Evolutionary conservation across 176 grass and related monocot species (phyloP), one percentile per base, ranked within the genome.

Genomic region (Bolboschoenus planiculmis): DNA sequence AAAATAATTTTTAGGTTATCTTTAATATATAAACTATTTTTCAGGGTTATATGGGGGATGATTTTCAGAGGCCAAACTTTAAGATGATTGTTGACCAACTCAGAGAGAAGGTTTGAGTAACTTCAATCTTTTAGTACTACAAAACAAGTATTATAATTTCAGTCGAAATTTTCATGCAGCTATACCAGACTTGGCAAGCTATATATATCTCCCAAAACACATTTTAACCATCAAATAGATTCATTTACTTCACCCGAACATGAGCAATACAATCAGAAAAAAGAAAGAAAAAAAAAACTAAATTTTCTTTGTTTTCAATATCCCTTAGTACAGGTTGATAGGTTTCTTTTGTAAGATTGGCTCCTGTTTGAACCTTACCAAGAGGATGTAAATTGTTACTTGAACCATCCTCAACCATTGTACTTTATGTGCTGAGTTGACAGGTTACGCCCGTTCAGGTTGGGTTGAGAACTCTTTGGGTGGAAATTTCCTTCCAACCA

Each of bases 21-120:
- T 47, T 2, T 48, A 63, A 81, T 81, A 46, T 61, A 29, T 40
- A 39, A 57, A 56, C 13, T 44, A 15, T 63, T 44, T 60, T 46
- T 81, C 79, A 81, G 79, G 34, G 9, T 42, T 10, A 51, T 42
- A 56, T 10, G 16, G 60, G 36, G 24, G 34, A 42, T 10, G 9
- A 27, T 47, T 46, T 29, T 81, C 83, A 82, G 16, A 78, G 64
- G 20, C 82, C 83, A 68, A 91, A 91, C 67, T 91, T 97, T 35
- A 90, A 80, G 81, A 85, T 33, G 79, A 60, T 84, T 18, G 66
- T 93, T 13, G 88, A 89, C 85, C 81, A 66, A 87, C 86, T 95
- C 48, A 88, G 90, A 79, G 92, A 95, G 78, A 91, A 98, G 92
- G 95, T 97, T 86, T 89, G 83, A 81, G 37, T 82, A 58, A 39